Evolutionary conservation across 2,329 filamentous ascomycete species (phyloP), one percentile per base, ranked within the genome.

Genomic region (Thermoascus crustaceus): DNA sequence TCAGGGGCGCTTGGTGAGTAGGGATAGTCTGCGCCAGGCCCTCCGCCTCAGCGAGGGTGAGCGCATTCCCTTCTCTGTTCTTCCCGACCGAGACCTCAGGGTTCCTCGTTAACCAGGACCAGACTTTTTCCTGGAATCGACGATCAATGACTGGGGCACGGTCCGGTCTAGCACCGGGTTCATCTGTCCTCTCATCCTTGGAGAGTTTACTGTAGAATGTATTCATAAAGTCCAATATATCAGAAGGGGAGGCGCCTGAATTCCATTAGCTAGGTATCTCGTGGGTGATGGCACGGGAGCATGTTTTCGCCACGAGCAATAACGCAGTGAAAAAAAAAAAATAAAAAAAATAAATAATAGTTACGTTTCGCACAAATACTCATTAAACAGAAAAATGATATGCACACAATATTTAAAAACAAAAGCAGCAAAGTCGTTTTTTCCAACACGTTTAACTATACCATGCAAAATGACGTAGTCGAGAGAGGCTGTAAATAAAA

Each of bases 101-200:
- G 46, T 78, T 68, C 29, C 57, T 58, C 7, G 58, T 66, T 33
- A 80, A 58, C 75, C 74, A 79, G 22, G 59, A 57, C 73, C 76
- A 80, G 22, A 75, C 60, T 32, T 66, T 68, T 32, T 69, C 64
- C 39, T 75, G 60, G 41, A 79, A 69, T 5, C 43, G 55, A 22
- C 66, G 64, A 46, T 77, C 72, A 31, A 75, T 57, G 13, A 37
- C 48, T 31, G 54, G 54, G 19, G 11, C 44, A 13, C 41, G 47
- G 13, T 40, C 14, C 5, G 21, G 18, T 4, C 14, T 5, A 13
- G 17, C 29, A 13, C 9, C 38, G 43, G 24, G 36, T 34, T 11
- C 24, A 16, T 36, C 31, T 39, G 17, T 6, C 13, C 38, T 38
- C 21, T 35, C 36, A 39, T 54, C 42, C 10, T 51, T 38, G 16